Base-by-base conservation (phyloP, 352 stramenopile species). In the Phytophthora syringae region DNA sequence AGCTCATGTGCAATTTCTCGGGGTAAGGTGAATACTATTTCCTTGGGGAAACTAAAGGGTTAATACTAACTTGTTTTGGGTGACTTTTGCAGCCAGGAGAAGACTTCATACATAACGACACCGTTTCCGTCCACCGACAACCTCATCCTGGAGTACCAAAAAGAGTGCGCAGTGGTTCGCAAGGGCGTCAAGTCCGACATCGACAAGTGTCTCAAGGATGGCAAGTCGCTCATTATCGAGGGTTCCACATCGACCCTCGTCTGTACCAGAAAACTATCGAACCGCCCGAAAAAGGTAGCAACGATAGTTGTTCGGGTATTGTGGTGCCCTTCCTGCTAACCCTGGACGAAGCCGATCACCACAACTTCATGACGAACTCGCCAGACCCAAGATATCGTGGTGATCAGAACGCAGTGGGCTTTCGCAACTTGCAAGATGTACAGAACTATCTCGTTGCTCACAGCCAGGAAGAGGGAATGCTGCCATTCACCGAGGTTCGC, bases 1-100 rank as follows among this genome's bases (percentile, higher is more conserved):
- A 94, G 68, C 79, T 96, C 45, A 96, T 96, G 88, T 96, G 88
- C 70, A 96, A 96, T 47, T 96, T 96, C 57, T 96, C 88, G 2
- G 88, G 86, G 88, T 96, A 57, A 15, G 72, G 57, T 30, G 7
- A 24, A 28, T 18, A 13, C 0, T n/a, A n/a, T n/a, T n/a, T n/a
- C n/a, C n/a, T n/a, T n/a, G n/a, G n/a, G n/a, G n/a, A n/a, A n/a
- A n/a, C n/a, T n/a, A n/a, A 32, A 32, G 10, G 18, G 6, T 18
- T 22, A 15, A 11, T 22, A 0, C 36, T 43, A 43, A 43, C n/a
- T 12, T 9, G 16, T 22, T 43, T 10, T 32, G 27, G 27, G 27
- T 15, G 16, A 39, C 11, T 6, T 43, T 18, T 45, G 15, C 34
- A 89, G 80, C 0, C 72, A 80, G 37, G 64, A 90, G 21, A 87